Percentiles rank a stretch among this genome's conserved stretches.
phyloP scores from a whole-genome alignment of 1,139 yeast species.

The Casaregolazyma suthepensis region DNA sequence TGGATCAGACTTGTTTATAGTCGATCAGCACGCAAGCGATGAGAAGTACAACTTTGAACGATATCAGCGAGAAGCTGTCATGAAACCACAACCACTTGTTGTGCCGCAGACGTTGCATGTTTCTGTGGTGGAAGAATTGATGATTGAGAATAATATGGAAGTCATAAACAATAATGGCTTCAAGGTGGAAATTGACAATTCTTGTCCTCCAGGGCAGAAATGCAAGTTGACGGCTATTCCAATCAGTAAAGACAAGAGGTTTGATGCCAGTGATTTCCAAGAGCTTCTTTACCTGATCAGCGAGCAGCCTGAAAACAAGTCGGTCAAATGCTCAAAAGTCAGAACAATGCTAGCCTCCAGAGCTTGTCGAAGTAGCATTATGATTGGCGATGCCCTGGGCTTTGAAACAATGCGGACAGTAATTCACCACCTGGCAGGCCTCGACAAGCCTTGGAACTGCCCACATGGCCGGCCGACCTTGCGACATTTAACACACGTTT shows the following conservation, averaged over 20 bases:
- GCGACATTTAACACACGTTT: slow-evolving; percentile 55
- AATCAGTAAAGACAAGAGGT: slow-evolving; percentile 59
- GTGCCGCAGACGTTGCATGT: slow-evolving; percentile 58
- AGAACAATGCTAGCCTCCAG: slow-evolving; percentile 85
- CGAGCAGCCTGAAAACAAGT: slow-evolving; percentile 33
- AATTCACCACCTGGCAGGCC: slow-evolving; percentile 57
- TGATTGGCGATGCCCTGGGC: slow-evolving; percentile 77
- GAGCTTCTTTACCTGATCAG: slow-evolving; percentile 63
- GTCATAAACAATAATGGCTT: slow-evolving; percentile 75
- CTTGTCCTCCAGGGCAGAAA: slow-evolving; percentile 49
- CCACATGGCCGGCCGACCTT: slow-evolving; percentile 98
- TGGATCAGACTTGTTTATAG: slow-evolving; percentile 63
- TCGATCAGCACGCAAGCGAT: slow-evolving; percentile 97
- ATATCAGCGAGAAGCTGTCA: slow-evolving; percentile 47
- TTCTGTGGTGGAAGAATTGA: slow-evolving; percentile 70
- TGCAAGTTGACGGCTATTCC: slow-evolving; percentile 62
- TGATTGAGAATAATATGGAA: slow-evolving; percentile 52
- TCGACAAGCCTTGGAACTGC: slow-evolving; percentile 97
- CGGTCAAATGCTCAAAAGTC: slow-evolving; percentile 66
- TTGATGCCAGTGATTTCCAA: slow-evolving; percentile 59
- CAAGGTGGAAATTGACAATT: slow-evolving; percentile 45
- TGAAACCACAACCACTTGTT: slow-evolving; percentile 67
- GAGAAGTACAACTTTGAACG: slow-evolving; percentile 87
- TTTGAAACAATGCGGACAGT: slow-evolving; percentile 56
- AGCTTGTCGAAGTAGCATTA: slow-evolving; percentile 88